Conservation (phyloP, 2,329 filamentous ascomycete genomes). For the Sporothrix sp. region DNA sequence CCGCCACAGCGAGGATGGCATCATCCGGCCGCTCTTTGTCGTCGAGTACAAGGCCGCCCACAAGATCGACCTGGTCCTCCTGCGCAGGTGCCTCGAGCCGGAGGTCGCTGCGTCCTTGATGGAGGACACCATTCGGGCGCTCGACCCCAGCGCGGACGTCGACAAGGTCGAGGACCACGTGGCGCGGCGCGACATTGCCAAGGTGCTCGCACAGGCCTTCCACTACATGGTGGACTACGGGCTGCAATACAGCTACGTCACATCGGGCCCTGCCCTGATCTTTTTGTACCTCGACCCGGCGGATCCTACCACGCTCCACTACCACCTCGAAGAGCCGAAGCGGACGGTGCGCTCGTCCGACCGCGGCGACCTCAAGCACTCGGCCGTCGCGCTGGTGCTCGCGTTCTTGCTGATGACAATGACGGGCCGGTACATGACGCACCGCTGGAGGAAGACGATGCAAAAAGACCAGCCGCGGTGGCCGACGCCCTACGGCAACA, state of each 20-base stretch:
- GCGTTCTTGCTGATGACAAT: too few species aligned
- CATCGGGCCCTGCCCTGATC: conserved; percentile 7
- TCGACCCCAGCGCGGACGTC: not conserved
- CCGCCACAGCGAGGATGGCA: conserved; percentile 1
- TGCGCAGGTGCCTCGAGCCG: not conserved
- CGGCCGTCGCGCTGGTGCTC: too few species aligned
- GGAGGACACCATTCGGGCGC: not conserved
- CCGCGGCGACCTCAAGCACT: too few species aligned
- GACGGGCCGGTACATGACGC: too few species aligned
- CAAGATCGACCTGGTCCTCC: conserved; percentile 3
- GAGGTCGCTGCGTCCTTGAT: conserved; percentile 1
- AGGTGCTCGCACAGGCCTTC: conserved; percentile 6
- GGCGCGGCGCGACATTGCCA: conserved; percentile 4
- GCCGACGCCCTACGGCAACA: too few species aligned
- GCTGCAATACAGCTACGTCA: conserved; percentile 9
- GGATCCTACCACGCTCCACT: conserved; percentile 3
- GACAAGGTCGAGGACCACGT: not conserved
- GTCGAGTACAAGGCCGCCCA: conserved; percentile 13
- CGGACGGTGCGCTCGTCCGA: too few species aligned
- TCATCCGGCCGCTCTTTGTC: conserved; percentile 18
- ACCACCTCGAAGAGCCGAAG: conserved; percentile 11
- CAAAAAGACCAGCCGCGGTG: too few species aligned
- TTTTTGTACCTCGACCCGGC: conserved; percentile 5
- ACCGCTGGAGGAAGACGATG: too few species aligned
- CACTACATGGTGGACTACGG: conserved; percentile 14